Evolutionary conservation across 2,329 filamentous ascomycete species (phyloP), one percentile per base, ranked within the genome.

Genomic region (Trichoderma lentiforme): DNA sequence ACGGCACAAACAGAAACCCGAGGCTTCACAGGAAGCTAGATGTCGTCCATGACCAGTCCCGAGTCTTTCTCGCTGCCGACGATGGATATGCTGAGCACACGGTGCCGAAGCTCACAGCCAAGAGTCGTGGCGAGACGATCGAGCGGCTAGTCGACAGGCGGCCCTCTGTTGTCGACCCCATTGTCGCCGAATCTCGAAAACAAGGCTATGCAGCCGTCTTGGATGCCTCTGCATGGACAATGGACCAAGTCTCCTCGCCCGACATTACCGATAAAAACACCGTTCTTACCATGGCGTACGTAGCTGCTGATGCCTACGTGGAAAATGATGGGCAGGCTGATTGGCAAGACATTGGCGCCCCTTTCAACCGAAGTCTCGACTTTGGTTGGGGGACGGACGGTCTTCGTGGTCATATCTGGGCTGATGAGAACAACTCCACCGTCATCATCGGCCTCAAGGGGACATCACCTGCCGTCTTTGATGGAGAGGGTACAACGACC

Each of bases 311-410:
- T 79, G 94, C 96, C 39, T 99, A 99, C 79, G 92, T 97, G 14
- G 85, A 92, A 71, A 87, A 89, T 66, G 91, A 92, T 4, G 86
- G 86, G 12, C 87, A 90, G 63, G 89, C 90, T 3, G 91, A 97
- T 74, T 98, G 96, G 95, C 86, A 93, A 74, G 93, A 95, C 74
- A 90, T 97, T 2, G 90, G 92, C 57, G 86, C 86, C 11, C 90
- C 89, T 2, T 98, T 94, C 84, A 97, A 98, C 80, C 90, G 93
- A 73, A 95, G 93, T 6, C 90, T 89, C 69, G 93, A 95, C 79
- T 98, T 98, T 83, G 96, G 96, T 58, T 98, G 96, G 96, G 89
- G 97, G 80, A 85, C 84, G 43, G 95, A 98, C 80, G 95, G 95
- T 3, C 86, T 98, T 30, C 90, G 95, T 71, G 96, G 96, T 2